Percentiles rank a stretch among this genome's conserved stretches.
These are phyloP conservation scores for Backusella morwellensis DNA, from an alignment of 192 early-diverging fungal species.

Conservation along the genomic window DNA sequence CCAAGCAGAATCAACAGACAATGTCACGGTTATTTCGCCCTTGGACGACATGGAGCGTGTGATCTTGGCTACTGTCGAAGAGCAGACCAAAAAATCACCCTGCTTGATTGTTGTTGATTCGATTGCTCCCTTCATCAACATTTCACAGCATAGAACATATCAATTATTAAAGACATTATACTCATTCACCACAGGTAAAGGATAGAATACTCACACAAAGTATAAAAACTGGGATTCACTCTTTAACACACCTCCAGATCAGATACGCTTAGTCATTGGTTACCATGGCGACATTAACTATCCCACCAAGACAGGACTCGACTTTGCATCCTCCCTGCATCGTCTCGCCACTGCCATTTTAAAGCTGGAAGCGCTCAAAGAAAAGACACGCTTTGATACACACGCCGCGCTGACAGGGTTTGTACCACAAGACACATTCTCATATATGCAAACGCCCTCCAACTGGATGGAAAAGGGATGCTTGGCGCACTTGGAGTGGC, in stretches of 20 bases:
- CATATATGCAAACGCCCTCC: constrained; percentile 19
- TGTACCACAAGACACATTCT: constrained; percentile 34
- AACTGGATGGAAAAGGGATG: constrained; percentile 29
- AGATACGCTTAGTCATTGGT: constrained; percentile 27
- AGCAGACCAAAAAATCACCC: neutral
- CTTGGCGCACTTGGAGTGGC: constrained; percentile 40
- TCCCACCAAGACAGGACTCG: neutral
- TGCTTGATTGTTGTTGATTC: constrained; percentile 32
- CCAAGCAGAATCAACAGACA: neutral
- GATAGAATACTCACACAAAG: too few species aligned
- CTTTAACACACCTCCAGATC: constrained; percentile 12
- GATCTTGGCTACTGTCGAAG: neutral
- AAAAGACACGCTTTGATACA: neutral
- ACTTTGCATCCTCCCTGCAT: constrained; percentile 9
- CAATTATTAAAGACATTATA: constrained; percentile 24
- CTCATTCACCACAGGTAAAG: constrained; percentile 28
- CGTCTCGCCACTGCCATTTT: constrained; percentile 24
- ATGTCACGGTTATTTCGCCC: neutral
- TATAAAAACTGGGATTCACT: neutral
- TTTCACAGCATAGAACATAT: constrained; percentile 21
- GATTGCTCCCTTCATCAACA: constrained; percentile 20
- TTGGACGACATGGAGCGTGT: neutral
- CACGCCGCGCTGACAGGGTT: constrained; percentile 26
- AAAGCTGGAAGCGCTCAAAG: constrained; percentile 17
- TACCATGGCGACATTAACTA: constrained; percentile 35